Conservation (phyloP, 1,284 basidiomycete genomes). For the Volvariella volvacea region DNA sequence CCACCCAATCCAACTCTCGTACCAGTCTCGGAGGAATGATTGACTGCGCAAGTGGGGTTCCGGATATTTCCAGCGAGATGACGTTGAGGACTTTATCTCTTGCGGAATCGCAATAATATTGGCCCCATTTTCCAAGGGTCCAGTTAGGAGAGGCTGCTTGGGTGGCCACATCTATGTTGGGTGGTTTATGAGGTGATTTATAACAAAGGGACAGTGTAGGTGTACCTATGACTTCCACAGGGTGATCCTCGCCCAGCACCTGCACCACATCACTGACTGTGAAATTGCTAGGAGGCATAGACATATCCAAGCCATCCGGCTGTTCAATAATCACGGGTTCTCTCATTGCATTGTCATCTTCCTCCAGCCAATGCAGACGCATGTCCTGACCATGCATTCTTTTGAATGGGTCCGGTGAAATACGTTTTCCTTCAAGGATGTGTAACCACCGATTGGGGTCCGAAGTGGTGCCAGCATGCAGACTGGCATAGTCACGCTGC, state of each 20-base stretch:
- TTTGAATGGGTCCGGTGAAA: constrained; percentile 56
- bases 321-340: constrained; percentile 73
- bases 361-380: constrained; percentile 64
- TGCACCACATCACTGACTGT: constrained; percentile 77
- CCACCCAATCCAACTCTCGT: constrained; percentile 93
- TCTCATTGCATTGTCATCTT: constrained; percentile 60
- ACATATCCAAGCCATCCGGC: constrained; percentile 79
- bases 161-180: constrained; percentile 64
- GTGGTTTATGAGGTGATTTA: constrained; percentile 8
- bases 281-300: constrained; percentile 67
- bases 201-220: constrained; percentile 4
- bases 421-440: constrained; percentile 58
- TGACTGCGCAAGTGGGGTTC: constrained; percentile 66
- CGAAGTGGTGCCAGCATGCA: constrained; percentile 55
- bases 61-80: constrained; percentile 83
- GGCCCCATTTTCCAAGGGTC: constrained; percentile 87
- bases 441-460: constrained; percentile 64
- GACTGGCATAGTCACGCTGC: constrained; percentile 69
- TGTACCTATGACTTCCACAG: constrained; percentile 87
- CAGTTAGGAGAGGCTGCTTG: constrained; percentile 80
- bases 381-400: constrained; percentile 63
- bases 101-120: constrained; percentile 66
- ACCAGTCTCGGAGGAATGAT: constrained; percentile 83
- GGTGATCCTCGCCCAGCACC: constrained; percentile 69
- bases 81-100: constrained; percentile 87